Conservation (phyloP, 148 eudicot genomes). For the Drosera capensis region DNA sequence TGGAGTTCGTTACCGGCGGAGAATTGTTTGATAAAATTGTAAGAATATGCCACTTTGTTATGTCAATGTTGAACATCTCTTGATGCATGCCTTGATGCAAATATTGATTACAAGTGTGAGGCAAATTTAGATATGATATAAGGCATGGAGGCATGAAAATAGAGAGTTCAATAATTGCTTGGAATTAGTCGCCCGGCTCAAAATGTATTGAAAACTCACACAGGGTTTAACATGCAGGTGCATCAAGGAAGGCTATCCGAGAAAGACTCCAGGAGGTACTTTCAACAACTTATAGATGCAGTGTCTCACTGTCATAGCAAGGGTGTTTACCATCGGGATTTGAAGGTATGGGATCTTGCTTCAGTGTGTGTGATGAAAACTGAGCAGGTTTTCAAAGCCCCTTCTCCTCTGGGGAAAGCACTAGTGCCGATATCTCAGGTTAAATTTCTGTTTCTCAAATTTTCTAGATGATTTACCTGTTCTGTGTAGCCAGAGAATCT, state of each 20-base stretch:
- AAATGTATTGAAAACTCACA: neutral
- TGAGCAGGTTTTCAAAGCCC: neutral
- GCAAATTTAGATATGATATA: neutral
- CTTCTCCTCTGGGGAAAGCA: no score
- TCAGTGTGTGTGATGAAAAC: neutral
- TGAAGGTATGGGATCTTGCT: constrained; percentile 40
- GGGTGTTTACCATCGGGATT: constrained; percentile 93
- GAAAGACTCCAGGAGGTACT: constrained; percentile 54
- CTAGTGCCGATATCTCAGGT: neutral
- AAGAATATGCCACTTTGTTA: constrained; percentile 19
- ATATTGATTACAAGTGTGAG: neutral
- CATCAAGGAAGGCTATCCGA: constrained; percentile 74
- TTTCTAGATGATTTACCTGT: neutral
- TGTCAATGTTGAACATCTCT: neutral
- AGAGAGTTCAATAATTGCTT: neutral
- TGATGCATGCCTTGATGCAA: neutral
- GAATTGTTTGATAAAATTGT: constrained; percentile 97
- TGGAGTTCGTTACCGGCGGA: constrained; percentile 98
- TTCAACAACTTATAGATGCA: constrained; percentile 94
- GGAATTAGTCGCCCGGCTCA: neutral
- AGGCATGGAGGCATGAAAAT: neutral
- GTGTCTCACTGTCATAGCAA: constrained; percentile 88
- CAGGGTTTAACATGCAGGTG: constrained; percentile 33
- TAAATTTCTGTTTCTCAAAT: neutral
- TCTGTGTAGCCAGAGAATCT: constrained; percentile 81